Evolutionary conservation across 129 eudicot species (phyloP).

Genomic region (Arctium minus): DNA sequence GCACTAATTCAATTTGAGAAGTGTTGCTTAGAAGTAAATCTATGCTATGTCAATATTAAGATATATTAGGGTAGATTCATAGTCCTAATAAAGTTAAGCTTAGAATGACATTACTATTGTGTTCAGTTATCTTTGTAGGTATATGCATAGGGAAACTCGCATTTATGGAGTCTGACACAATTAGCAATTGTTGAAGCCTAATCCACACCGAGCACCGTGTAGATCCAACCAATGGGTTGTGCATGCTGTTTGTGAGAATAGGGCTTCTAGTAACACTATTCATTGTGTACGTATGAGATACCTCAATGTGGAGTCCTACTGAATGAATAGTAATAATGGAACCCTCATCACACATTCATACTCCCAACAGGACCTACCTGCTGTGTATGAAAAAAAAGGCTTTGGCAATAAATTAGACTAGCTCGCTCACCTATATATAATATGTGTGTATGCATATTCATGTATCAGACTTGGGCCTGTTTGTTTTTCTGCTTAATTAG

Average conservation of each 20-base stretch:
- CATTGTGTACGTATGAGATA: neutral
- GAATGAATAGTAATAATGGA: neutral
- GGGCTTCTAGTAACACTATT: neutral
- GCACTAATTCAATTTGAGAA: neutral
- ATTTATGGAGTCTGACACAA: no score
- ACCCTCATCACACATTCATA: neutral
- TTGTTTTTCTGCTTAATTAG: neutral
- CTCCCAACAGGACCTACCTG: neutral
- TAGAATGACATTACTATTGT: no score
- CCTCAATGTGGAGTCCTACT: neutral
- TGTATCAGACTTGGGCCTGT: neutral
- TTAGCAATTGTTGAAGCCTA: no score
- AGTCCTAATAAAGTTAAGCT: no score
- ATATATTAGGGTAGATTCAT: no score
- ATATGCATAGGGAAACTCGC: no score
- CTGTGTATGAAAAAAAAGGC: neutral
- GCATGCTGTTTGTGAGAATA: neutral
- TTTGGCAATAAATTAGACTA: neutral
- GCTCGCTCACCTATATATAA: neutral
- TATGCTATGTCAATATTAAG: neutral
- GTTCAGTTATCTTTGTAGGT: no score
- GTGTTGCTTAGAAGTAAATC: neutral
- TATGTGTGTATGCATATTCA: neutral
- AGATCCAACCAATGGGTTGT: neutral
- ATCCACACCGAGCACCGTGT: neutral